These are phyloP conservation scores for Copromyces sp. DNA, from an alignment of 495 filamentous ascomycete species.

Conservation along the genomic window DNA sequence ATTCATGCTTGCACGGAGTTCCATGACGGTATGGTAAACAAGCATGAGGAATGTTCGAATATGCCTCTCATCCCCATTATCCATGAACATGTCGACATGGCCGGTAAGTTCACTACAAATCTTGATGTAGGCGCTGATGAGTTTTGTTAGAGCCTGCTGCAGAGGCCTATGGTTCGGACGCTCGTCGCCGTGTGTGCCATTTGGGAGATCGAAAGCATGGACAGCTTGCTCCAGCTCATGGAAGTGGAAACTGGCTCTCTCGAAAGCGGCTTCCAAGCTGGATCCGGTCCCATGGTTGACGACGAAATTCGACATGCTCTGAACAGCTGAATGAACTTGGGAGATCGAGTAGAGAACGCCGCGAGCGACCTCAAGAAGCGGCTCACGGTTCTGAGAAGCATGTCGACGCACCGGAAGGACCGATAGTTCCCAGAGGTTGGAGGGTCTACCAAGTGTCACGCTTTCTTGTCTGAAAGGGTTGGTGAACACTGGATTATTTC, in stretches of 20 bases:
- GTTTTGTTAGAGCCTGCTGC: constrained; percentile 49
- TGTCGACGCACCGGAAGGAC: constrained; percentile 73
- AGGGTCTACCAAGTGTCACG: constrained; percentile 33
- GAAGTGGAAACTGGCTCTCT: constrained; percentile 61
- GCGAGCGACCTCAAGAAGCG: constrained; percentile 64
- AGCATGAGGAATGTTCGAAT: constrained; percentile 68
- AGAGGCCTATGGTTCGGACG: constrained; percentile 49
- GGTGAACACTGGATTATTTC: constrained; percentile 30
- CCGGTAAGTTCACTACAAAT: constrained; percentile 56
- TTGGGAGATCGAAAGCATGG: constrained; percentile 47
- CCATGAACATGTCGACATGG: constrained; percentile 55
- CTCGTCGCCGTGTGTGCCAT: constrained; percentile 36
- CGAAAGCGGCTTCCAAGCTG: constrained; percentile 63
- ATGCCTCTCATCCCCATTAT: constrained; percentile 62
- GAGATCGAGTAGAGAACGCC: constrained; percentile 80
- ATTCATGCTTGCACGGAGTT: constrained; percentile 43
- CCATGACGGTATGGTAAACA: constrained; percentile 65
- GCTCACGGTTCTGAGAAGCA: constrained; percentile 39
- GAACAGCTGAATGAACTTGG: constrained; percentile 62
- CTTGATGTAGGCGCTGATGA: constrained; percentile 63
- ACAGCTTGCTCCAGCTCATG: constrained; percentile 64
- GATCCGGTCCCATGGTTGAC: constrained; percentile 57
- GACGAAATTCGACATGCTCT: constrained; percentile 51
- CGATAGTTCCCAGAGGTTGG: constrained; percentile 61
- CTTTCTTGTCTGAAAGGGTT: constrained; percentile 52